These are phyloP conservation scores for Rhizopus arrhizus DNA, from an alignment of 371 early-diverging fungal genomes.

Conservation along the genomic window DNA sequence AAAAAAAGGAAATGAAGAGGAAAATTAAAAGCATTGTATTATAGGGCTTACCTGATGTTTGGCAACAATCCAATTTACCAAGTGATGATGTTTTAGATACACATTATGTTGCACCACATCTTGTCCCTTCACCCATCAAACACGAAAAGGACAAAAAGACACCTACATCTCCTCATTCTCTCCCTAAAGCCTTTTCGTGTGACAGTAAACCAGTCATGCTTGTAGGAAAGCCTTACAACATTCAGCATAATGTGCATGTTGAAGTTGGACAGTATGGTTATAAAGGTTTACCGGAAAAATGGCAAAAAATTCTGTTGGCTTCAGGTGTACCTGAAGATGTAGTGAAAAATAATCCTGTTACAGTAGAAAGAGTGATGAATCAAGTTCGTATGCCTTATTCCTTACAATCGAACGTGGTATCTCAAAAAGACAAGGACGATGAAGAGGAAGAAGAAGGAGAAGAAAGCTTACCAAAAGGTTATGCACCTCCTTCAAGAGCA, in stretches of 20 bases:
- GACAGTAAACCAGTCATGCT: constrained; percentile 24
- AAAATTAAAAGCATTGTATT: background rate
- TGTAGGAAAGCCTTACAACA: constrained; percentile 67
- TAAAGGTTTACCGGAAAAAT: constrained; percentile 62
- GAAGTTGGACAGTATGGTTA: constrained; percentile 55
- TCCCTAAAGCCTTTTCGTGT: background rate
- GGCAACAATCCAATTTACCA: constrained; percentile 59
- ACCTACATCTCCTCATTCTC: background rate
- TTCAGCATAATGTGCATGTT: constrained; percentile 66
- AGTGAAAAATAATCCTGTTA: constrained; percentile 54
- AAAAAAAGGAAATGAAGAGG: background rate
- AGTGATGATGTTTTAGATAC: constrained; percentile 69
- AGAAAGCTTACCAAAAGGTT: constrained; percentile 42
- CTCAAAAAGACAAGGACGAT: constrained; percentile 10
- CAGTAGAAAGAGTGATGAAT: constrained; percentile 58
- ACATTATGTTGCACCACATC: constrained; percentile 63
- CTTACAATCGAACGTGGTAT: constrained; percentile 29
- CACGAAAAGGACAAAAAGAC: constrained; percentile 9
- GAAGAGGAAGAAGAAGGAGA: constrained; percentile 8
- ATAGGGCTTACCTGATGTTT: constrained; percentile 69
- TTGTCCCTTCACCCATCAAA: constrained; percentile 56
- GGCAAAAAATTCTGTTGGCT: constrained; percentile 58
- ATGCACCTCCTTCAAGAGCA: constrained; percentile 52
- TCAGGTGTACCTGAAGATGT: constrained; percentile 63
- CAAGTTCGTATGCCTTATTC: constrained; percentile 58